Evolutionary conservation across 2,329 filamentous ascomycete species (phyloP).

Genomic region (Clarireedia paspali): DNA sequence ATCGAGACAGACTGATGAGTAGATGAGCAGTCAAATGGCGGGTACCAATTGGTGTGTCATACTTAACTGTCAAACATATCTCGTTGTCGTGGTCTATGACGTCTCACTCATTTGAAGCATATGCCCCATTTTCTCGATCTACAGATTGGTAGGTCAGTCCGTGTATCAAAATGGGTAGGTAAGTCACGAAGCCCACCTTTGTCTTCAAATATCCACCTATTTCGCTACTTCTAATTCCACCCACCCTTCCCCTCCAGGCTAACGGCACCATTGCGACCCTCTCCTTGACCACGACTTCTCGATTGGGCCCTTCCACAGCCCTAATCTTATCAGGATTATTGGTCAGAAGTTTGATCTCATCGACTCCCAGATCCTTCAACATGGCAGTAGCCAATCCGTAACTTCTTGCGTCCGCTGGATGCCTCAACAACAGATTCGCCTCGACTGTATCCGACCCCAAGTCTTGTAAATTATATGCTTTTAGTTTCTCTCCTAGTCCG

Average conservation of each 20-base stretch:
- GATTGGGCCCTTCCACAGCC: slow-evolving; percentile 83
- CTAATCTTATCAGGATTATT: slow-evolving; percentile 98
- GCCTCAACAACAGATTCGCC: slow-evolving; percentile 81
- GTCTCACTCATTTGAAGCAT: slow-evolving; percentile 51
- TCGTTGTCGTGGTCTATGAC: slow-evolving; percentile 4
- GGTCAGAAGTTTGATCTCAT: slow-evolving; percentile 74
- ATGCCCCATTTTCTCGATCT: slow-evolving; percentile 87
- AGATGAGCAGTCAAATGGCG: too few species aligned
- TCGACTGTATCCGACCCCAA: slow-evolving; percentile 96
- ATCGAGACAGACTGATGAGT: too few species aligned
- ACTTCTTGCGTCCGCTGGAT: slow-evolving; percentile 89
- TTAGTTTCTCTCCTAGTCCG: slow-evolving; percentile 88
- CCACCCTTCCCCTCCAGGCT: slow-evolving; percentile 73
- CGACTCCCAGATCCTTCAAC: slow-evolving; percentile 74
- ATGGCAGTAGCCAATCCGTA: slow-evolving; percentile 97
- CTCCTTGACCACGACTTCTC: slow-evolving; percentile 82
- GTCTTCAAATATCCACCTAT: slow-evolving; percentile 91
- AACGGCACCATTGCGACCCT: slow-evolving; percentile 92
- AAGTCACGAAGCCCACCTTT: slow-evolving; percentile 55
- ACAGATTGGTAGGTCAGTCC: slow-evolving; percentile 2
- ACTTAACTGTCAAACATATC: neutral
- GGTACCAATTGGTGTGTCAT: neutral
- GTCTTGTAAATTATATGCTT: slow-evolving; percentile 97
- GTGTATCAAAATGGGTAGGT: too few species aligned
- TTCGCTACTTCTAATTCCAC: slow-evolving; percentile 78